phyloP scores from a whole-genome alignment of 176 grass and related monocot species.

The Phragmites australis region DNA sequence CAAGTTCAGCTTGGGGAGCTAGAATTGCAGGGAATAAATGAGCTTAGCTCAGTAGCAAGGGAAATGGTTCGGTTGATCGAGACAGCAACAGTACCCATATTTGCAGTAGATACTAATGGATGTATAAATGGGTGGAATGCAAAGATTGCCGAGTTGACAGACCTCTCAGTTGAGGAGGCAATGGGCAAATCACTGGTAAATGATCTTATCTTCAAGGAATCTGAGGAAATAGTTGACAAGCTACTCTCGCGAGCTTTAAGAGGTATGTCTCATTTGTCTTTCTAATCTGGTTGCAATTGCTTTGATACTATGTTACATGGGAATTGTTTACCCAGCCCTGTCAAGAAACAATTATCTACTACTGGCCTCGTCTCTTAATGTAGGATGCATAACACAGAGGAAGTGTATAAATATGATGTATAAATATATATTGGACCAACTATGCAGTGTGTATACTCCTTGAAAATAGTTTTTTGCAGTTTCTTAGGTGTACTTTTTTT shows the following conservation, averaged over 20 bases:
- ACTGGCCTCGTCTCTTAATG: background rate
- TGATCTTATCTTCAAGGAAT: constrained; percentile 91
- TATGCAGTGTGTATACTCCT: background rate
- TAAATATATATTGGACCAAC: background rate
- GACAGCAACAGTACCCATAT: constrained; percentile 90
- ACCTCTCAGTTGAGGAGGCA: constrained; percentile 83
- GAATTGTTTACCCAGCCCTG: background rate
- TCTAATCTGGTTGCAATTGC: constrained; percentile 33
- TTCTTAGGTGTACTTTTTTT: background rate
- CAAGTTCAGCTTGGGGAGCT: constrained; percentile 63
- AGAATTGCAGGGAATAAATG: constrained; percentile 87
- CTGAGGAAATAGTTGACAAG: constrained; percentile 60
- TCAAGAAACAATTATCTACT: background rate
- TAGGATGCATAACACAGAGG: background rate
- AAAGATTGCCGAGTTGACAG: constrained; percentile 86
- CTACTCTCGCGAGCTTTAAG: constrained; percentile 72
- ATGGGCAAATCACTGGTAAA: constrained; percentile 94
- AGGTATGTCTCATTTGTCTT: constrained; percentile 51
- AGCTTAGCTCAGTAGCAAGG: constrained; percentile 82
- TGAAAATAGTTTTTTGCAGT: background rate
- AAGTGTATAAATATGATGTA: background rate
- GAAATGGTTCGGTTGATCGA: constrained; percentile 98
- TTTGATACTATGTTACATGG: constrained; percentile 4
- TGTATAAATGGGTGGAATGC: constrained; percentile 99
- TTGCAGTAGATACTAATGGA: constrained; percentile 87